A percentile compares a stretch with the other conserved stretches of the same genome.
These are phyloP conservation scores for Penicillium sp. DNA, from an alignment of 2,329 filamentous ascomycete genomes.

Conservation along the genomic window DNA sequence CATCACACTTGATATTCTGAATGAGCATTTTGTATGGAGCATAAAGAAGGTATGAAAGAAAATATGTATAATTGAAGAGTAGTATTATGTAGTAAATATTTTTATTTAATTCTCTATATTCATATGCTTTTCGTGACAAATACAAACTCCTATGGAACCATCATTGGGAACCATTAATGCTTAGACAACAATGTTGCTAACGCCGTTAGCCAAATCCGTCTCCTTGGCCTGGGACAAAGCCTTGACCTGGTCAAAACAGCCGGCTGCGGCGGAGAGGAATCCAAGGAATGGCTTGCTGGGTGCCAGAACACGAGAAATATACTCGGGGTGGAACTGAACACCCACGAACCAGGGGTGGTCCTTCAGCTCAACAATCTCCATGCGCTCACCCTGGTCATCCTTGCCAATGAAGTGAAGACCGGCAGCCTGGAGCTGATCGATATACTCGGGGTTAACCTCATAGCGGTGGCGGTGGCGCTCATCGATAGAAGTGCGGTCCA, in stretches of 20 bases:
- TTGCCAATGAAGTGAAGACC: slow-evolving; percentile 77
- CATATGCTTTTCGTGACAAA: slow-evolving; percentile 16
- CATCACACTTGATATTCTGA: not conserved
- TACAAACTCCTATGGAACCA: slow-evolving; percentile 13
- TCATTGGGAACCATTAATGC: slow-evolving; percentile 5
- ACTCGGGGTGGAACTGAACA: slow-evolving; percentile 88
- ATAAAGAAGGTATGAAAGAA: not conserved
- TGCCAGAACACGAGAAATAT: slow-evolving; percentile 69
- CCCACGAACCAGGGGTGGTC: slow-evolving; percentile 83
- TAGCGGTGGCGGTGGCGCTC: slow-evolving; percentile 87
- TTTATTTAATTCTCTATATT: slow-evolving; percentile 16
- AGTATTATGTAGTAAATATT: not conserved
- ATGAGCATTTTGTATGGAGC: not conserved
- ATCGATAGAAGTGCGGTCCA: slow-evolving; percentile 50
- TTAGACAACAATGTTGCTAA: slow-evolving; percentile 19
- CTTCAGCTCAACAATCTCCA: slow-evolving; percentile 80
- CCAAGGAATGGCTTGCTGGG: slow-evolving; percentile 77
- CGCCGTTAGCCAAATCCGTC: slow-evolving; percentile 15
- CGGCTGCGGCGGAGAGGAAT: slow-evolving; percentile 75
- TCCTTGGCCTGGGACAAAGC: slow-evolving; percentile 14
- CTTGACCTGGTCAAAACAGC: slow-evolving; percentile 43
- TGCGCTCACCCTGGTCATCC: slow-evolving; percentile 73
- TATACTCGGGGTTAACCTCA: slow-evolving; percentile 79
- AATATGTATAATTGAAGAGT: not conserved
- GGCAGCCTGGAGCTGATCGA: slow-evolving; percentile 64